phyloP scores from a whole-genome alignment of 2,329 filamentous ascomycete genomes.

The Trichothecium sympodiale region DNA sequence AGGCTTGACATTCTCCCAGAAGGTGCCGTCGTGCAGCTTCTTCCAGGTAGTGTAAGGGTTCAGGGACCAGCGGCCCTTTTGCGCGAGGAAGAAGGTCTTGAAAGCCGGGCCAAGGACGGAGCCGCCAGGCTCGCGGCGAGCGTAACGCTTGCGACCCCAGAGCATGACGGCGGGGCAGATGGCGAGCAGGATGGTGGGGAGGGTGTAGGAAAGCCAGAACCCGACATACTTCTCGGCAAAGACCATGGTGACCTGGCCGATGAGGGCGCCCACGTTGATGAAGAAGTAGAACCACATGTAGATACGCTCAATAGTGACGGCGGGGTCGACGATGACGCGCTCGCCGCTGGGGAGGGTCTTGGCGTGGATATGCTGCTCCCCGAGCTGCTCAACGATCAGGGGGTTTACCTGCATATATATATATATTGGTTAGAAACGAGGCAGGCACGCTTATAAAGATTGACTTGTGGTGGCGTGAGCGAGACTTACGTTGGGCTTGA shows the following conservation, averaged over 20 bases:
- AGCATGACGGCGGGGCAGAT: conserved; percentile 52
- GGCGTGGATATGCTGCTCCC: conserved; percentile 41
- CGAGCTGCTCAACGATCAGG: conserved; percentile 55
- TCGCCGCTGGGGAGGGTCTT: conserved; percentile 43
- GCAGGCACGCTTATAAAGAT: not conserved
- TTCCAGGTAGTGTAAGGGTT: conserved; percentile 52
- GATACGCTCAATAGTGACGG: conserved; percentile 49
- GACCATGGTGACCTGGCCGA: conserved; percentile 54
- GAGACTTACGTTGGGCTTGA: conserved; percentile 52
- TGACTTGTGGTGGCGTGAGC: no score
- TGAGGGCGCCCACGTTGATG: conserved; percentile 59
- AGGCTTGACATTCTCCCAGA: conserved; percentile 63
- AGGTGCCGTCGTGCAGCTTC: conserved; percentile 41
- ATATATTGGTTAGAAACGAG: not conserved
- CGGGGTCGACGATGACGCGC: conserved; percentile 54
- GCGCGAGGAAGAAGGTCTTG: conserved; percentile 47
- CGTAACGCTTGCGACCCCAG: conserved; percentile 48
- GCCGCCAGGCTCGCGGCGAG: conserved; percentile 46
- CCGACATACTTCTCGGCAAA: conserved; percentile 67
- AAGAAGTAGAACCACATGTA: conserved; percentile 63
- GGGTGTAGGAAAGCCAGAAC: conserved; percentile 59
- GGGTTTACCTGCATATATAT: conserved; percentile 44
- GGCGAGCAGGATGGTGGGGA: conserved; percentile 56
- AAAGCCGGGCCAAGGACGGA: conserved; percentile 58
- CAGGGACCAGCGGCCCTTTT: conserved; percentile 57